Percentiles rank a stretch among this genome's conserved stretches.
Evolutionary conservation across 441 rosid genomes (phyloP).

Genomic region (Adansonia rubrostipa): DNA sequence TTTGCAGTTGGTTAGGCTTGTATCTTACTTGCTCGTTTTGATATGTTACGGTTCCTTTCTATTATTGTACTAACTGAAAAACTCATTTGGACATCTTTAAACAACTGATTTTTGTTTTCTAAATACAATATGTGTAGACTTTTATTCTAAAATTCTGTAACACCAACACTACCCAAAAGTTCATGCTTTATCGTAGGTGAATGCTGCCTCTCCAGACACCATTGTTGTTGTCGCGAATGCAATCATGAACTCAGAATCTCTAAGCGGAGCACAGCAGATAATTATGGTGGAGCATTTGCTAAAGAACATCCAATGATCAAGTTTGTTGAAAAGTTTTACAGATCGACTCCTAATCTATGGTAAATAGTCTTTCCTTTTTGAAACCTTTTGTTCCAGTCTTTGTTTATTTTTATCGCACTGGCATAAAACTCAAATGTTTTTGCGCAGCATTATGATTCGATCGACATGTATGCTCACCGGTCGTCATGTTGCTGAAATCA

Average conservation of each 20-base stretch:
- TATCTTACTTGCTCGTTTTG: not conserved
- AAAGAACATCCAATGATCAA: constrained; percentile 48
- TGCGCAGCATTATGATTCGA: not conserved
- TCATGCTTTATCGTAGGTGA: constrained; percentile 47
- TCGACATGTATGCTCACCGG: not conserved
- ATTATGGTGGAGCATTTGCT: constrained; percentile 81
- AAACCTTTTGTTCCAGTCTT: not conserved
- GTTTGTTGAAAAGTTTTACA: not conserved
- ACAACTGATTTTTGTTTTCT: not conserved
- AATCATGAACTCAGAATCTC: constrained; percentile 72
- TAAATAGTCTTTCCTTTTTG: not conserved
- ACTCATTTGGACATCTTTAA: not conserved
- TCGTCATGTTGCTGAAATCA: not conserved
- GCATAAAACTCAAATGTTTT: not conserved
- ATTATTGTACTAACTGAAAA: not conserved
- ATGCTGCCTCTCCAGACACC: constrained; percentile 66
- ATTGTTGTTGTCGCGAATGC: constrained; percentile 71
- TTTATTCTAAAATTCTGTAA: not conserved
- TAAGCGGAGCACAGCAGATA: constrained; percentile 72
- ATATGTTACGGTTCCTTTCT: not conserved
- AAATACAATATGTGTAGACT: not conserved
- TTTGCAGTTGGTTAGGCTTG: not conserved
- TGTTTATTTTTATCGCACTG: not conserved
- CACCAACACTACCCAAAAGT: not conserved
- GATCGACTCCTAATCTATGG: not conserved